Evolutionary conservation across 305 asterid species (phyloP).

Genomic region (Fraxinus baroniana): DNA sequence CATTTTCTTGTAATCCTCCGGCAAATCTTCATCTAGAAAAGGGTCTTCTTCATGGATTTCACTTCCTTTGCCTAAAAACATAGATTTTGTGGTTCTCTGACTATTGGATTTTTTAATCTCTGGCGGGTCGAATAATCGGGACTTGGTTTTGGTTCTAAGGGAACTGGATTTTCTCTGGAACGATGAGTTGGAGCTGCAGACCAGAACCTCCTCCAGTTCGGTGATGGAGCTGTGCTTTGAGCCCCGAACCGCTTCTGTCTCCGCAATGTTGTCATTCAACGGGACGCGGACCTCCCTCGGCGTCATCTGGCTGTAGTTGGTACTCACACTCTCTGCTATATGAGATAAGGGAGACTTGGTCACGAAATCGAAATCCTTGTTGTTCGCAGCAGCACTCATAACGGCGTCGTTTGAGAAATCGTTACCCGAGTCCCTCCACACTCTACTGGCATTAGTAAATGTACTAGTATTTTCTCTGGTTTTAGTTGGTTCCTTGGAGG

Average conservation of each 20-base stretch:
- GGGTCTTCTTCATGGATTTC: no score
- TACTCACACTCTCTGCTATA: constrained; percentile 47
- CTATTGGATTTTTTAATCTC: background rate
- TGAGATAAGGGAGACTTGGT: constrained; percentile 48
- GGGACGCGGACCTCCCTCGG: constrained; percentile 32
- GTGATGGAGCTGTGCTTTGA: constrained; percentile 31
- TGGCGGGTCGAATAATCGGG: background rate
- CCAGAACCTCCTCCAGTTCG: background rate
- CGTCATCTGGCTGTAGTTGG: constrained; percentile 29
- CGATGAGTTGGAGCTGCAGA: background rate
- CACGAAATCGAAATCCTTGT: constrained; percentile 45
- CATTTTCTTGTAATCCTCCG: no score
- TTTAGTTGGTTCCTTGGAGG: background rate
- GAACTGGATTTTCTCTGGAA: background rate
- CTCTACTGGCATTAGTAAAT: constrained; percentile 10
- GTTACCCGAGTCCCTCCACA: constrained; percentile 60
- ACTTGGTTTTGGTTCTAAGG: background rate
- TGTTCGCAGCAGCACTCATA: constrained; percentile 41
- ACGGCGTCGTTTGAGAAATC: constrained; percentile 73
- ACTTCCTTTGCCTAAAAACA: no score
- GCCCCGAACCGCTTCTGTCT: constrained; percentile 17
- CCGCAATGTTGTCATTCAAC: constrained; percentile 18
- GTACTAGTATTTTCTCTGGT: background rate
- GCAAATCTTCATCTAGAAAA: no score
- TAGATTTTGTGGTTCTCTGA: no score